These are phyloP conservation scores for Apiospora pterosperma DNA, from an alignment of 2,329 filamentous ascomycete species.

Conservation along the genomic window DNA sequence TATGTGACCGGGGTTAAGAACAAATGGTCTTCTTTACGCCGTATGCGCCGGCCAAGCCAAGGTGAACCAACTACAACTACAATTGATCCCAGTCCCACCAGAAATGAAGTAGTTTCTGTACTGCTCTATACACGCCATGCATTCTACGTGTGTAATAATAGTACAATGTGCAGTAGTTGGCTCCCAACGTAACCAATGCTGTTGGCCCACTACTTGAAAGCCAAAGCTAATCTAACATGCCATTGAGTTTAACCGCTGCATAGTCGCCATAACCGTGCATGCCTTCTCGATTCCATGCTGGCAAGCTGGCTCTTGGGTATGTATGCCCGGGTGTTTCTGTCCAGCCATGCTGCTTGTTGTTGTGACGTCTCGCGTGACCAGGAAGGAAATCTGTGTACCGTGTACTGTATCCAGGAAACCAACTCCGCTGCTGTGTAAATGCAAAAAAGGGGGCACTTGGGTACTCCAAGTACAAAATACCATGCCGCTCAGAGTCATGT, in stretches of 20 bases:
- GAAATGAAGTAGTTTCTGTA: too few relatives aligned
- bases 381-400: neutral
- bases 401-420: neutral
- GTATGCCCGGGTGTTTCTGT: neutral
- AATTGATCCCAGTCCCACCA: too few relatives aligned
- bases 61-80: too few relatives aligned
- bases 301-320: neutral
- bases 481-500: neutral
- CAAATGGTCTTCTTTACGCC: too few relatives aligned
- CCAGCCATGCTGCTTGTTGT: neutral
- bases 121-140: too few relatives aligned
- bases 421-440: neutral
- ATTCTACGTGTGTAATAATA: neutral
- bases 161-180: neutral
- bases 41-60: too few relatives aligned
- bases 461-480: neutral
- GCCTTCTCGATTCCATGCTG: neutral
- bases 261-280: neutral
- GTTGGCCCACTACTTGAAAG: neutral
- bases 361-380: neutral
- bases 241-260: neutral
- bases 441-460: neutral
- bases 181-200: neutral
- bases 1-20: too few relatives aligned
- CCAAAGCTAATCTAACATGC: neutral